Base-by-base conservation (phyloP, 768 basidiomycete species). In the Rhodotorula diobovata region DNA sequence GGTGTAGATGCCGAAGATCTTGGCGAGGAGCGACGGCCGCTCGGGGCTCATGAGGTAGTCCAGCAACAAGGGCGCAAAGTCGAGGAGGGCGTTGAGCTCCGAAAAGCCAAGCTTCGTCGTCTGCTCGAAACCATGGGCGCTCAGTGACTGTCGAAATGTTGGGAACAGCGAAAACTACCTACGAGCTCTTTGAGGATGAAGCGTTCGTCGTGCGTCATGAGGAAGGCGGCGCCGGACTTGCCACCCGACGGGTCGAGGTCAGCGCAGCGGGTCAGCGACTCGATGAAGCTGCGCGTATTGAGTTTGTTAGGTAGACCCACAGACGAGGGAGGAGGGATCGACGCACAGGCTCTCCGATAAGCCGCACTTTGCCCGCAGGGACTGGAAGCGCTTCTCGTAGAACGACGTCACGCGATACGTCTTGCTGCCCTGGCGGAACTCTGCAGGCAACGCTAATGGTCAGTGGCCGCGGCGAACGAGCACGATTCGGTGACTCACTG, bases 141-240 rank as follows among this genome's bases (percentile, higher is more conserved):
- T 21, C 20, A 51, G 89, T 91, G 1, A 90, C 89, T 87, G 94
- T 43, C 43, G 93, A 79, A 95, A 94, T 71, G 93, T 90, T 76
- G 94, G 0, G 93, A 92, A 21, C 90, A 92, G 80, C 96, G 95
- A 78, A 92, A 90, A 35, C 89, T 84, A 69, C 87, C 85, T 0
- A 93, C 94, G 35, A 98, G 85, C 75, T 96, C 94, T 77, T 98
- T 98, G 32, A 94, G 92, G 71, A 98, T 94, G 83, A 97, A 96
- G 4, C 95, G 91, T 79, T 94, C 91, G 78, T 98, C 93, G 83
- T 87, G 84, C 28, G 94, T 96, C 81, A 97, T 97, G 75, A 96
- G 81, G 81, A 98, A 98, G 0, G 90, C 92, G 4, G 93, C 96
- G 10, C 93, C 91, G 9, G 93, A 95, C 80, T 98, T 98, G 21